Evolutionary conservation across 2,329 filamentous ascomycete genomes (phyloP).

Genomic region (Trichoderma lentiforme): DNA sequence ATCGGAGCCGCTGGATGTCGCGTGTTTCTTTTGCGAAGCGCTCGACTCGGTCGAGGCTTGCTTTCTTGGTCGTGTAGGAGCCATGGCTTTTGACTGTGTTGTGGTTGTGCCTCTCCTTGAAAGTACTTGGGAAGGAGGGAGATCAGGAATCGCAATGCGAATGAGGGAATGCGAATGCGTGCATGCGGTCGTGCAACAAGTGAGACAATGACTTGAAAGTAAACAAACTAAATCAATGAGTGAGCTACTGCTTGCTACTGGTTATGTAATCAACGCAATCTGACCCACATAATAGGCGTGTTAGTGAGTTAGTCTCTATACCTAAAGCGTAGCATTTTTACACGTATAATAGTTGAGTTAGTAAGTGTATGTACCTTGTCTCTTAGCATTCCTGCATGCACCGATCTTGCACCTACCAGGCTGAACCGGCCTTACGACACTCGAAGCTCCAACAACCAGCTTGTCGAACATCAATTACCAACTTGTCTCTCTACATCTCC

Average conservation of each 20-base stretch:
- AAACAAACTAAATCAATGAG: conserved; percentile 6
- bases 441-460: conserved; percentile 24
- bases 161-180: neutral
- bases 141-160: neutral
- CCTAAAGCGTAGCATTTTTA: neutral
- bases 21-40: conserved; percentile 18
- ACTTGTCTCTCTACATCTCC: neutral
- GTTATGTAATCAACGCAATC: neutral
- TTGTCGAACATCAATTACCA: neutral
- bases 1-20: conserved; percentile 25
- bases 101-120: neutral
- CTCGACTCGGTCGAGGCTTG: conserved; percentile 28
- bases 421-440: conserved; percentile 46
- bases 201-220: conserved; percentile 1
- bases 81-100: conserved; percentile 39
- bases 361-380: neutral
- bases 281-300: neutral
- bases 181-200: neutral
- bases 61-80: conserved; percentile 42
- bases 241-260: neutral
- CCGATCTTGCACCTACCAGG: conserved; percentile 31
- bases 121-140: conserved; percentile 8
- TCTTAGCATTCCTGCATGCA: neutral
- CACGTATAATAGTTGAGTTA: accelerated
- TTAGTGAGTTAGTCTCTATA: neutral